Evolutionary conservation across 31 red algal genomes (phyloP).

Genomic region (Odonthalia washingtoniensis): DNA sequence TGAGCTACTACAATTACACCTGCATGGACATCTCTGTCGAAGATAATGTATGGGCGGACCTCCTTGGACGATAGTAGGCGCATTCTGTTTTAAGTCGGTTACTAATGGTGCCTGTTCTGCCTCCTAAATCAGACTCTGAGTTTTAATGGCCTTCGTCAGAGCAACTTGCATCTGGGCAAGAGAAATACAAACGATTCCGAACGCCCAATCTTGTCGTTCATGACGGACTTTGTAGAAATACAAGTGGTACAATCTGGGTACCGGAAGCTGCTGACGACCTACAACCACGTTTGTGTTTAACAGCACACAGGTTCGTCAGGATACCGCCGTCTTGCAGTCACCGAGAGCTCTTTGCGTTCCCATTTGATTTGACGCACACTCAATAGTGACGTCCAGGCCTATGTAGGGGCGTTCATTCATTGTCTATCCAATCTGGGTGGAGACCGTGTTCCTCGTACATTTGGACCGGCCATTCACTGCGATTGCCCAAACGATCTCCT

Average conservation of each 20-base stretch:
- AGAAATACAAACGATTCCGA: neutral
- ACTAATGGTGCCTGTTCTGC: neutral
- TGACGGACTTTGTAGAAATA: neutral
- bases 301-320: constrained; percentile 28
- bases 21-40: neutral
- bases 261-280: neutral
- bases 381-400: constrained; percentile 27
- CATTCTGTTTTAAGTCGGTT: neutral
- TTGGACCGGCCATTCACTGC: constrained; percentile 18
- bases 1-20: constrained; percentile 6
- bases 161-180: neutral
- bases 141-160: constrained; percentile 16
- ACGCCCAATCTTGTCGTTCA: neutral
- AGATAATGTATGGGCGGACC: constrained; percentile 43
- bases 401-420: constrained; percentile 35
- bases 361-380: constrained; percentile 4
- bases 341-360: neutral
- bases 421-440: constrained; percentile 43
- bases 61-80: constrained; percentile 5
- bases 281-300: constrained; percentile 30
- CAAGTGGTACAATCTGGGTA: constrained; percentile 25
- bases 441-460: constrained; percentile 18
- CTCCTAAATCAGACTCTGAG: neutral
- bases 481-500: constrained; percentile 32
- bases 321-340: constrained; percentile 7